These are phyloP conservation scores for Hypomyces rosellus DNA, from an alignment of 2,329 filamentous ascomycete species.

Conservation along the genomic window DNA sequence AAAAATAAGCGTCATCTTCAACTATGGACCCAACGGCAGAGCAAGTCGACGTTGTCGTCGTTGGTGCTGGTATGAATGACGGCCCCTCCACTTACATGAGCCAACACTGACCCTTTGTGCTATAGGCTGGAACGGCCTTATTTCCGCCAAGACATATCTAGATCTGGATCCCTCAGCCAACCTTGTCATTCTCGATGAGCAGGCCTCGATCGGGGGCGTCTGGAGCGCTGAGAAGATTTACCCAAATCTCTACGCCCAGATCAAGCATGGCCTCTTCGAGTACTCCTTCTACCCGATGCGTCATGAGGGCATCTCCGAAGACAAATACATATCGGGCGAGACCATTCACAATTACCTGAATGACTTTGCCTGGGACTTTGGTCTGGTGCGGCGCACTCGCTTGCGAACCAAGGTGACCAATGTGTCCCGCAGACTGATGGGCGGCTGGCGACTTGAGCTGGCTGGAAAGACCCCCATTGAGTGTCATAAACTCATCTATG, in stretches of 20 bases:
- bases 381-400: conserved; percentile 14
- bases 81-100: background rate
- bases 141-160: conserved; percentile 22
- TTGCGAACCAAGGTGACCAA: conserved; percentile 13
- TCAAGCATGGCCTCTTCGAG: conserved; percentile 27
- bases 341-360: conserved; percentile 24
- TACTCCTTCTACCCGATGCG: conserved; percentile 28
- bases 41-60: conserved; percentile 11
- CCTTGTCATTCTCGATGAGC: conserved; percentile 20
- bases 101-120: background rate
- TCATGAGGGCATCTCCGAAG: conserved; percentile 20
- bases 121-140: conserved; percentile 23
- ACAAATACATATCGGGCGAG: conserved; percentile 23
- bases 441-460: conserved; percentile 20
- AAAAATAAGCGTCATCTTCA: background rate
- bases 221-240: conserved; percentile 24
- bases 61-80: conserved; percentile 11
- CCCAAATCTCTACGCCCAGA: conserved; percentile 26
- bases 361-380: conserved; percentile 21
- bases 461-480: conserved; percentile 13
- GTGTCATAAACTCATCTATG: conserved; percentile 19
- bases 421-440: conserved; percentile 5
- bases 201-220: conserved; percentile 19
- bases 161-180: conserved; percentile 18
- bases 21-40: background rate